These are phyloP conservation scores for Pichiaceae sp. DNA, from an alignment of 1,139 yeast species.

Conservation along the genomic window DNA sequence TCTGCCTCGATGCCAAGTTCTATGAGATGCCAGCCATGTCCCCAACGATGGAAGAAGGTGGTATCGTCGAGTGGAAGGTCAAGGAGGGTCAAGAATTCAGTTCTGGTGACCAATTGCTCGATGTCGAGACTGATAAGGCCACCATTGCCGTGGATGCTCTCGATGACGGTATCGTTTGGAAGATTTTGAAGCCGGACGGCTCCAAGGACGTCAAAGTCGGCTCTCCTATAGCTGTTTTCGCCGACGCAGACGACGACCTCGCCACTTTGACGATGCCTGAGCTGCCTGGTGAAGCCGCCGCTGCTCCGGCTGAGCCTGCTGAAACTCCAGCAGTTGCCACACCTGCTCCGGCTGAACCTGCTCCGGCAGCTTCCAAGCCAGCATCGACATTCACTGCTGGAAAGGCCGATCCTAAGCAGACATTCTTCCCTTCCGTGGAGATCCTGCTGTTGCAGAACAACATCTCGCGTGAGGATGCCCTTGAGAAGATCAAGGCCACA, in stretches of 20 bases:
- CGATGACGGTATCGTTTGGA: constrained; percentile 85
- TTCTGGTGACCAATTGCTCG: constrained; percentile 83
- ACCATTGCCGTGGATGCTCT: constrained; percentile 89
- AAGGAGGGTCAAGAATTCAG: constrained; percentile 70
- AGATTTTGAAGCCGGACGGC: constrained; percentile 66
- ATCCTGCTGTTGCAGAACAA: constrained; percentile 51
- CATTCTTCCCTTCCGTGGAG: constrained; percentile 75
- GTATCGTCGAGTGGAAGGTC: constrained; percentile 89
- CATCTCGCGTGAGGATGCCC: constrained; percentile 62
- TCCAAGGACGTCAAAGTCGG: constrained; percentile 80
- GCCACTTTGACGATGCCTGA: constrained; percentile 53
- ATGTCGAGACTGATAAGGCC: constrained; percentile 91
- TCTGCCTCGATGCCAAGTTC: constrained; percentile 39
- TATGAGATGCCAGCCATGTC: constrained; percentile 98
- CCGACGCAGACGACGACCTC: constrained; percentile 83
- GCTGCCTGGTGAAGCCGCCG: constrained; percentile 14
- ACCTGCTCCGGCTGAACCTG: constrained; percentile 13
- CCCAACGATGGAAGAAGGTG: constrained; percentile 97
- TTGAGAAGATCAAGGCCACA: constrained; percentile 65
- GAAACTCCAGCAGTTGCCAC: constrained; percentile 15
- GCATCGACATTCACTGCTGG: constrained; percentile 9
- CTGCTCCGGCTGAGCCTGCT: constrained; percentile 10
- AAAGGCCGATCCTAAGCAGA: constrained; percentile 55
- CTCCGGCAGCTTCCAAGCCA: not conserved
- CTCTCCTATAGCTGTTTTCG: constrained; percentile 75